These are phyloP conservation scores for Penicillium canariense DNA, from an alignment of 495 filamentous ascomycete species.

Conservation along the genomic window DNA sequence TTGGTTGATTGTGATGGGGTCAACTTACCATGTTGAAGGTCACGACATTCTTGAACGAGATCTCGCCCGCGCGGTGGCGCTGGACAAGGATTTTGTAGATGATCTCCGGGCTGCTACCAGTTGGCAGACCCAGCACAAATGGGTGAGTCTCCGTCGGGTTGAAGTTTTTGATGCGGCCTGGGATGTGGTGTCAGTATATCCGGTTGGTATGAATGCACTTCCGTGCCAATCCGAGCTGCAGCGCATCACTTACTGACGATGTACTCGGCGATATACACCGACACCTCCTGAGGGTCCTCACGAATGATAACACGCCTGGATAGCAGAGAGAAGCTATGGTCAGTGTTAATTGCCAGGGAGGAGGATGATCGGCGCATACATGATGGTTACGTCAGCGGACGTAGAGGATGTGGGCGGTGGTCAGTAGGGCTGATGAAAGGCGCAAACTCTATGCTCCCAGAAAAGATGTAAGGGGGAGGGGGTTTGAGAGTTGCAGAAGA, in stretches of 20 bases:
- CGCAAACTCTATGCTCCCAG: not conserved
- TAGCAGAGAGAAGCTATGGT: slow-evolving; percentile 4
- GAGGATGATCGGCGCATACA: slow-evolving; percentile 23
- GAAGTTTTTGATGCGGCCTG: slow-evolving; percentile 67
- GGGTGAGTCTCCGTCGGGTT: slow-evolving; percentile 65
- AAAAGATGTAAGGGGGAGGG: not conserved
- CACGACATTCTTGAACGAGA: slow-evolving; percentile 83
- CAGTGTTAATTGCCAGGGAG: slow-evolving; percentile 10
- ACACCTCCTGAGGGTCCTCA: slow-evolving; percentile 62
- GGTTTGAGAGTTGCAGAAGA: not conserved
- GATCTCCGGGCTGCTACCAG: slow-evolving; percentile 73
- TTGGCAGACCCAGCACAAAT: slow-evolving; percentile 82
- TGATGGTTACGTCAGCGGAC: slow-evolving; percentile 31
- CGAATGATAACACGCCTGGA: slow-evolving; percentile 83
- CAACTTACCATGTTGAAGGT: slow-evolving; percentile 84
- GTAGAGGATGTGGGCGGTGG: not conserved
- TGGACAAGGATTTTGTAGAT: slow-evolving; percentile 77
- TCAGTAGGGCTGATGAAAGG: not conserved
- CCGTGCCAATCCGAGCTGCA: not conserved
- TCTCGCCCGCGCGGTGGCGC: slow-evolving; percentile 70
- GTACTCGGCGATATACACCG: slow-evolving; percentile 77
- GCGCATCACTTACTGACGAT: slow-evolving; percentile 61
- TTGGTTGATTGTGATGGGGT: not conserved
- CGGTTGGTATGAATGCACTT: not conserved
- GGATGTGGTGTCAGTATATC: slow-evolving; percentile 1